Evolutionary conservation across 768 basidiomycete species (phyloP).

Genomic region (Krasilnikovozyma curviuscula): DNA sequence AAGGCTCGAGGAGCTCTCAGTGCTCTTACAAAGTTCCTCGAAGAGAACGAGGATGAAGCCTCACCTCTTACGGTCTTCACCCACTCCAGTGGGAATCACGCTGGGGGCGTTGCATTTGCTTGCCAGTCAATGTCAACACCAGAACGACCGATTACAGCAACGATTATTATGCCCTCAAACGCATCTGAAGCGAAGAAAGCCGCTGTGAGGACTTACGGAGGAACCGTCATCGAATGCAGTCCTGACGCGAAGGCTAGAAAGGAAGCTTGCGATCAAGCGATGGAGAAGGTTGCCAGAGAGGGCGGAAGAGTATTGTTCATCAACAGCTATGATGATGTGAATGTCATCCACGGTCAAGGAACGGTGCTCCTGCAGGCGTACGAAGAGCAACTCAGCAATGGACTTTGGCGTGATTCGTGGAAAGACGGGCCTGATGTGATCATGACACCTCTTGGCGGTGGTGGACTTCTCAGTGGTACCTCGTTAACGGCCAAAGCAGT

Average conservation of each 20-base stretch:
- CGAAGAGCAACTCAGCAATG: background rate
- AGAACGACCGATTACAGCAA: background rate
- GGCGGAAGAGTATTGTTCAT: background rate
- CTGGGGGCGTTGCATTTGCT: background rate
- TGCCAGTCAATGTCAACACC: background rate
- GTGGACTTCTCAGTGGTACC: background rate
- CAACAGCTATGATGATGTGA: background rate
- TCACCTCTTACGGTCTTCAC: background rate
- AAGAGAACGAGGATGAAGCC: background rate
- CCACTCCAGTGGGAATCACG: background rate
- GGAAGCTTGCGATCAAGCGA: background rate
- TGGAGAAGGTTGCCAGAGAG: background rate
- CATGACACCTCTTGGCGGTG: background rate
- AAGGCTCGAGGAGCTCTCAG: background rate
- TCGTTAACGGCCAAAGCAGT: background rate
- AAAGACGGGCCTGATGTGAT: background rate
- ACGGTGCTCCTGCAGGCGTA: background rate
- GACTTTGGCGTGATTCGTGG: no score
- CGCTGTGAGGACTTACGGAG: background rate
- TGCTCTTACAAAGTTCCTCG: background rate
- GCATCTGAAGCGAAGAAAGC: background rate
- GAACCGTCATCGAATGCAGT: background rate
- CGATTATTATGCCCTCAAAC: background rate
- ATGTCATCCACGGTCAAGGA: conserved; percentile 1
- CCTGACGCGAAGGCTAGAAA: background rate